Evolutionary conservation across 2,329 filamentous ascomycete species (phyloP).

Genomic region (Colletotrichum liaoningense): DNA sequence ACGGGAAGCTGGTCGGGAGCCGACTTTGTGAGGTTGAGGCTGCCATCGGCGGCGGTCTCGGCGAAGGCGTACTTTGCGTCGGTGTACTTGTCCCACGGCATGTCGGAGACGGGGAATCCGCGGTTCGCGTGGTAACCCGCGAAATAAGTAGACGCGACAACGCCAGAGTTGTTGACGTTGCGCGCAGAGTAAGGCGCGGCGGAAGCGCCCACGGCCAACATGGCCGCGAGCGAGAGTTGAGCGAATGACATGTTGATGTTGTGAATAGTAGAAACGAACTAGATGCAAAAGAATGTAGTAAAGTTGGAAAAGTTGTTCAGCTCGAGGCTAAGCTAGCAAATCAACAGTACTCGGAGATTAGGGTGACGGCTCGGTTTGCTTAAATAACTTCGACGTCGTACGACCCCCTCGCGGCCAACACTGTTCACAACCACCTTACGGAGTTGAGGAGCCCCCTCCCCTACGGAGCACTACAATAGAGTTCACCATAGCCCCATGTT

Average conservation of each 20-base stretch:
- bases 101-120: constrained; percentile 8
- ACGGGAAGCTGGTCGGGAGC: constrained; percentile 25
- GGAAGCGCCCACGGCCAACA: constrained; percentile 24
- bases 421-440: background rate
- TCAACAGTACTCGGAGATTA: no score
- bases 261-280: background rate
- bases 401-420: background rate
- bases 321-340: constrained; percentile 1
- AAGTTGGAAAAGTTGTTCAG: constrained; percentile 1
- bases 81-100: constrained; percentile 34
- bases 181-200: background rate
- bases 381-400: constrained; percentile 3
- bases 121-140: constrained; percentile 31
- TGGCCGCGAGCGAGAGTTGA: constrained; percentile 22
- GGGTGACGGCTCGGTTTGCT: background rate
- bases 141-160: constrained; percentile 29
- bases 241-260: constrained; percentile 15
- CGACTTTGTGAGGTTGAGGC: constrained; percentile 24
- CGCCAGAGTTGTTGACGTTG: background rate
- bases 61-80: constrained; percentile 33
- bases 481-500: constrained; percentile 34
- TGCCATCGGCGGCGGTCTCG: constrained; percentile 19
- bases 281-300: constrained; percentile 13
- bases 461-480: constrained; percentile 13
- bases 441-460: background rate